Conservation (phyloP, 164 flowering plant species). For the Piper longum region DNA sequence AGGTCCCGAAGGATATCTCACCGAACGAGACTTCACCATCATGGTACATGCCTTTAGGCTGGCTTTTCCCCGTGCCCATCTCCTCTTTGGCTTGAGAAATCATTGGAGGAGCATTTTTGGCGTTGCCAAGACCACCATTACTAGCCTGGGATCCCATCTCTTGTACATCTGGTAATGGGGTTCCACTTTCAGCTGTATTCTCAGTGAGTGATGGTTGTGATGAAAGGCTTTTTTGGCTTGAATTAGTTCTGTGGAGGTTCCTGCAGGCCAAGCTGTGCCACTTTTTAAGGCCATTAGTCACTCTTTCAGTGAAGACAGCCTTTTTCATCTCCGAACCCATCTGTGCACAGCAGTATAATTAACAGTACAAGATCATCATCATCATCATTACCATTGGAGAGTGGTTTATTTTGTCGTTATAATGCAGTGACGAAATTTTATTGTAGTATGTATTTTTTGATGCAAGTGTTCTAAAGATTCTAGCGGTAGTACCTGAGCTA, state of each 20-base stretch:
- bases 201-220: constrained; percentile 6
- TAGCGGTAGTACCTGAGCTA: constrained; percentile 39
- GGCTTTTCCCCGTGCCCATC: constrained; percentile 6
- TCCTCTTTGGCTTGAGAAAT: constrained; percentile 8
- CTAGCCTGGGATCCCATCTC: constrained; percentile 1
- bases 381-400: too few relatives aligned
- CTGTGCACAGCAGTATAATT: constrained; percentile 10
- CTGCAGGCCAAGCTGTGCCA: constrained; percentile 31
- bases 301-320: constrained; percentile 38
- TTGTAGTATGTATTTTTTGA: constrained; percentile 17
- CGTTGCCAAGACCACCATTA: constrained; percentile 6
- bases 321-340: constrained; percentile 54
- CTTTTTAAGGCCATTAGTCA: constrained; percentile 32
- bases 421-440: too few relatives aligned
- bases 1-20: constrained; percentile 31
- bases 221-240: constrained; percentile 7
- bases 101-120: neutral
- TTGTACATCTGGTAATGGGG: constrained; percentile 9
- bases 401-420: too few relatives aligned
- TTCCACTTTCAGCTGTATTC: constrained; percentile 1
- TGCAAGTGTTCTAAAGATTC: constrained; percentile 18
- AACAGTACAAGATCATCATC: neutral
- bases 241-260: constrained; percentile 14
- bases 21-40: constrained; percentile 15
- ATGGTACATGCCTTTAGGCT: constrained; percentile 3